Evolutionary conservation across 345 rosid species (phyloP).

Genomic region (Lumnitzera littorea): DNA sequence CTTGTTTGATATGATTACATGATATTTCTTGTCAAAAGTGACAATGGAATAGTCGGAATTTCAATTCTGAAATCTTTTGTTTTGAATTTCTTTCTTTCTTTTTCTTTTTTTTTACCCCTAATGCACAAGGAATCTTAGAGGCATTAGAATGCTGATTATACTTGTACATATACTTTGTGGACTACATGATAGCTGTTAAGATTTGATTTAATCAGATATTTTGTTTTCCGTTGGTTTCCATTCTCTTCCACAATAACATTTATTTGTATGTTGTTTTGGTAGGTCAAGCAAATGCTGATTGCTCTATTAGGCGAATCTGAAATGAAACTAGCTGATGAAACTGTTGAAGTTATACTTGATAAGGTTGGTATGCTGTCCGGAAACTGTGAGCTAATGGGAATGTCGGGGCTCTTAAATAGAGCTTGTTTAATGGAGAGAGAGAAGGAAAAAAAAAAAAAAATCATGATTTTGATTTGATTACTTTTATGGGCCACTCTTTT

Average conservation of each 20-base stretch:
- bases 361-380: slow-evolving; percentile 40
- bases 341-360: slow-evolving; percentile 88
- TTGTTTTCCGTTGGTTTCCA: neutral
- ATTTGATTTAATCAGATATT: neutral
- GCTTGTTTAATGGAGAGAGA: no score
- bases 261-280: slow-evolving; percentile 29
- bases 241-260: slow-evolving; percentile 5
- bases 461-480: no score
- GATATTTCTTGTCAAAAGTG: neutral
- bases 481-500: no score
- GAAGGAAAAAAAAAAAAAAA: fast-evolving
- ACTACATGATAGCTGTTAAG: no score
- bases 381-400: neutral
- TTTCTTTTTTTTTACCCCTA: no score
- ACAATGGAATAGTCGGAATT: neutral
- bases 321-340: slow-evolving; percentile 95
- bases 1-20: no score
- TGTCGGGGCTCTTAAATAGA: neutral
- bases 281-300: slow-evolving; percentile 98
- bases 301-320: slow-evolving; percentile 95
- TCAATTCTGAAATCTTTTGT: no score
- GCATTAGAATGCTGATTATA: no score
- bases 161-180: no score
- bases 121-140: no score
- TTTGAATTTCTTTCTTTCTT: no score